These are phyloP conservation scores for Fereydounia khargensis DNA, from an alignment of 1,284 basidiomycete species.

Conservation along the genomic window DNA sequence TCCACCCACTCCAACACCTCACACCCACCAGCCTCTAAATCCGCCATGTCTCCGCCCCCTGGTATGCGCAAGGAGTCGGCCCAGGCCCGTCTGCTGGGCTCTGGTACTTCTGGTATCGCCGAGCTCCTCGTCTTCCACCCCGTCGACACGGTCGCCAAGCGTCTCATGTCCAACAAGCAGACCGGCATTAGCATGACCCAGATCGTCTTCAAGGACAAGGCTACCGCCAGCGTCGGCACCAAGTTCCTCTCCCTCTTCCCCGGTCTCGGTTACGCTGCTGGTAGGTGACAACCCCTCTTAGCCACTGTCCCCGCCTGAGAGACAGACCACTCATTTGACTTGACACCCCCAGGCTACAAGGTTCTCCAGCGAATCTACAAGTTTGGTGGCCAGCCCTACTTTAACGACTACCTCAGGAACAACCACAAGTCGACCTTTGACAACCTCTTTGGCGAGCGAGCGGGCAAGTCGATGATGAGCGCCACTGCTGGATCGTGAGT, in stretches of 20 bases:
- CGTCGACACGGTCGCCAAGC: conserved; percentile 88
- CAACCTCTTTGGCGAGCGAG: conserved; percentile 85
- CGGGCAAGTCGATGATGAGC: conserved; percentile 93
- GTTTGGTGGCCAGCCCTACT: conserved; percentile 97
- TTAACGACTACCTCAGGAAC: conserved; percentile 83
- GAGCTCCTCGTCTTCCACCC: conserved; percentile 70
- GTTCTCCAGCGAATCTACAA: conserved; percentile 63
- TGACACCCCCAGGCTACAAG: conserved; percentile 72
- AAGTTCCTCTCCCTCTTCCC: conserved; percentile 92
- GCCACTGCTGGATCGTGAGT: conserved; percentile 72
- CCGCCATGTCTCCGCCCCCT: conserved; percentile 42
- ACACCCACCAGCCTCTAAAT: not conserved
- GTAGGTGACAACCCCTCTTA: conserved; percentile 3
- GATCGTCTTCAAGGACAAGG: conserved; percentile 84
- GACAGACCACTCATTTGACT: not conserved
- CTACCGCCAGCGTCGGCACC: conserved; percentile 64
- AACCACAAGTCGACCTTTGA: conserved; percentile 76
- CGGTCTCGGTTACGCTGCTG: conserved; percentile 88
- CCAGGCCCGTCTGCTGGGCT: conserved; percentile 84
- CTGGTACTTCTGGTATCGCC: conserved; percentile 76
- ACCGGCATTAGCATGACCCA: conserved; percentile 62
- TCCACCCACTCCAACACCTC: not conserved
- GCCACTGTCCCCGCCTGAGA: too few relatives aligned
- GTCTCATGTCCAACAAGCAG: conserved; percentile 84
- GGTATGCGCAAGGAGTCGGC: conserved; percentile 69